Base-by-base conservation (phyloP, 2,329 filamentous ascomycete species). In the Fusarium sp. region DNA sequence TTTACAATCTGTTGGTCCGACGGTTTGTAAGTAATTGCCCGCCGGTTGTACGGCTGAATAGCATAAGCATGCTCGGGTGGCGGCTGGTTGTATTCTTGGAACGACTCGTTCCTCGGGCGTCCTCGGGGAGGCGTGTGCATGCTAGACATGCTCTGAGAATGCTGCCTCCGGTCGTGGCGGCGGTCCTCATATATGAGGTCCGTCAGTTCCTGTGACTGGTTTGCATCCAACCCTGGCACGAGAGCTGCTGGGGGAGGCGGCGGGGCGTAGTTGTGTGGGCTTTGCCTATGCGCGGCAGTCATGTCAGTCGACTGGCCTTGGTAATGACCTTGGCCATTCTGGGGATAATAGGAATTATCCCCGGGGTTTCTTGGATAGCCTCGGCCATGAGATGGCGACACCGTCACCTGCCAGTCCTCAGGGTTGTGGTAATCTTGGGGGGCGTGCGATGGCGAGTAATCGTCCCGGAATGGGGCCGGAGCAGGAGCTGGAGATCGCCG, bases 221-320 rank as follows among this genome's bases (percentile, higher is more conserved):
- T 79, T 7, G 88, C 87, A 68, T 91, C 89, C 31, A 90, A 83
- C 7, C 89, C 90, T n/a, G 90, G 87, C 13, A 91, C 86, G 28
- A 92, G 81, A 7, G 89, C 88, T 4, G 88, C 79, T 9, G 90
- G 90, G 5, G 91, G 82, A 8, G 84, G 78, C 3, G 87, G 85
- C 26, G 86, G 71, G 8, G 78, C 81, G 75, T 88, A 86, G 44
- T 78, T 79, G 30, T 78, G 75, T 20, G 81, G 74, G 38, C 68
- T 77, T 10, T 81, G 80, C 35, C 76, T 72, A 44, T 79, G 77
- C 8, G 69, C 76, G 36, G 81, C 79, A 12, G 85, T 83, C 39
- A 82, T 63, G 30, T 86, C 85, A 58, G 73, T 78, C 8, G 78
- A 78, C 35, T 80, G 78, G 20, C 78, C 73, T 12, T 78, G 67